phyloP scores from a whole-genome alignment of 1,284 basidiomycete genomes.

The Heliocybe sulcata region DNA sequence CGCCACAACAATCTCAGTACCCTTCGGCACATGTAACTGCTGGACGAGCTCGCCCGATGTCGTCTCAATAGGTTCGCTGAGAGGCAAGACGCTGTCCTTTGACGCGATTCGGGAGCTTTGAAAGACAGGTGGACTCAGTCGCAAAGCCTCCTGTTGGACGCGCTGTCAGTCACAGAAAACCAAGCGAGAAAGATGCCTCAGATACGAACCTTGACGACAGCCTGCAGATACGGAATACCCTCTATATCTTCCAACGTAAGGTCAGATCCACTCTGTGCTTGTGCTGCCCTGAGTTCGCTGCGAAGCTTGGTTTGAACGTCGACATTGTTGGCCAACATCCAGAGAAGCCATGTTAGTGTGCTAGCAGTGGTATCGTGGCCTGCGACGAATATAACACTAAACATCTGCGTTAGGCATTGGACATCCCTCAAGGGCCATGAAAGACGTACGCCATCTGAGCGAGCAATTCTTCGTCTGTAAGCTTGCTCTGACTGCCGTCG shows the following conservation, averaged over 20 bases:
- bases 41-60: background rate
- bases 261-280: conserved; percentile 26
- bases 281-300: conserved; percentile 28
- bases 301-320: conserved; percentile 8
- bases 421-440: background rate
- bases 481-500: conserved; percentile 25
- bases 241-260: conserved; percentile 41
- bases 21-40: background rate
- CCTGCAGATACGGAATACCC: conserved; percentile 42
- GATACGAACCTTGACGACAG: conserved; percentile 41
- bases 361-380: conserved; percentile 50
- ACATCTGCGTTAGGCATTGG: background rate
- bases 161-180: background rate
- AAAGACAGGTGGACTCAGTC: background rate
- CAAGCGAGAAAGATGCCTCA: background rate
- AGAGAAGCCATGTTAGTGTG: background rate
- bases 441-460: conserved; percentile 43
- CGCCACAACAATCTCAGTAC: background rate
- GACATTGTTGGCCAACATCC: background rate
- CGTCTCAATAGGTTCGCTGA: background rate
- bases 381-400: conserved; percentile 31
- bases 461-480: conserved; percentile 43
- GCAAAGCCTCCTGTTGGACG: background rate
- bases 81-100: background rate
- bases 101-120: background rate